Base-by-base conservation (phyloP, 2,329 filamentous ascomycete genomes). In the Lomentospora prolificans region DNA sequence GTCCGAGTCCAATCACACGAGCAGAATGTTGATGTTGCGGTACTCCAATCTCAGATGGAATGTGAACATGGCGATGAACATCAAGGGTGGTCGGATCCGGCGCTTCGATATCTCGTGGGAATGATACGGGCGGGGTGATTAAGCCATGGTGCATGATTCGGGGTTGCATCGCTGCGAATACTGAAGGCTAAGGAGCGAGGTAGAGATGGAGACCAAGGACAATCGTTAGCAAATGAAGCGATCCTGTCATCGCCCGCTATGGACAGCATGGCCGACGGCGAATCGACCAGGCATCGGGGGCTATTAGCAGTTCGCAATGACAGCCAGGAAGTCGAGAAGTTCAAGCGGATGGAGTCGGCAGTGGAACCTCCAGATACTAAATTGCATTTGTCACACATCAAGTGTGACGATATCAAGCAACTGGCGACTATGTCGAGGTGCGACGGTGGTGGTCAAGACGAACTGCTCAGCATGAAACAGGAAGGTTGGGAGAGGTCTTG, bases 171-270 rank as follows among this genome's bases (percentile, higher is more conserved):
- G 48, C 48, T 28, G 48, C 48, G 48, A 51, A 25, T 48, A 25
- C 12, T 12, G 22, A 25, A 22, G 14, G 52, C 57, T 19, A 55
- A 36, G 17, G 14, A 44, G 51, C 33, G n/a, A 33, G 12, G 12
- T 12, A 7, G 28, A 50, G 31, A 24, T 25, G n/a, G 25, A 28
- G 30, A 51, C 33, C 25, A 64, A 61, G 57, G 60, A 59, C 60
- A 62, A 68, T 59, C 60, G 58, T 54, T 63, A 65, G 57, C 58
- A 56, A 58, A 61, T 57, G 61, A 55, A 58, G 57, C 58, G 60
- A 56, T 58, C 66, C 67, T 65, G 68, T 74, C 70, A 74, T 72
- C 69, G 69, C 71, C 70, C 68, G 69, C 67, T 66, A 65, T 64
- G 71, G 65, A 72, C 64, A 69, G 68, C 69, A 70, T 66, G 68